Evolutionary conservation across 164 flowering plant genomes (phyloP).

Genomic region (Macadamia tetraphylla): DNA sequence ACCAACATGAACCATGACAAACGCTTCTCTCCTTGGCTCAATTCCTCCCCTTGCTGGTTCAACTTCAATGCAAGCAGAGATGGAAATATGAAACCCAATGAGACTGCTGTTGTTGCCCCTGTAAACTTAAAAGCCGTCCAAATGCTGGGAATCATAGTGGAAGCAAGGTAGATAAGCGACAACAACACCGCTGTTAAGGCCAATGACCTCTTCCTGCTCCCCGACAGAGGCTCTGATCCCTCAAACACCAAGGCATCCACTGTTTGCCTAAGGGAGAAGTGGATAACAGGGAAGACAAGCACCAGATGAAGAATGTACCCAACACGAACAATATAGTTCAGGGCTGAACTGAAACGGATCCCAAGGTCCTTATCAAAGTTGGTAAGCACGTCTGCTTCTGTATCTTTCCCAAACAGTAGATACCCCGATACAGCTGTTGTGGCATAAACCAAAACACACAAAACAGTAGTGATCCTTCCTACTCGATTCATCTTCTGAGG

Average conservation of each 20-base stretch:
- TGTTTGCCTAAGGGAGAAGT: slow-evolving; percentile 90
- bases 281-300: slow-evolving; percentile 92
- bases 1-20: slow-evolving; percentile 69
- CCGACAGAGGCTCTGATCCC: slow-evolving; percentile 56
- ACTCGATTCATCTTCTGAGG: slow-evolving; percentile 85
- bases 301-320: slow-evolving; percentile 86
- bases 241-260: slow-evolving; percentile 68
- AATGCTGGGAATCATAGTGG: slow-evolving; percentile 87
- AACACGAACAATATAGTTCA: slow-evolving; percentile 74
- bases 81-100: slow-evolving; percentile 90
- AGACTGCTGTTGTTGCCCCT: slow-evolving; percentile 92
- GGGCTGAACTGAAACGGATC: slow-evolving; percentile 59
- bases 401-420: slow-evolving; percentile 73
- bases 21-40: slow-evolving; percentile 39
- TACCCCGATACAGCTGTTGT: slow-evolving; percentile 76
- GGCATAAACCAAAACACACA: slow-evolving; percentile 71
- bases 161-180: slow-evolving; percentile 59
- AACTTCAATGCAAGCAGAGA: slow-evolving; percentile 68
- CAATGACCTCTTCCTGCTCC: slow-evolving; percentile 76
- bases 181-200: slow-evolving; percentile 54
- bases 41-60: slow-evolving; percentile 32
- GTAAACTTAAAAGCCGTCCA: slow-evolving; percentile 99
- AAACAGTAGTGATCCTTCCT: slow-evolving; percentile 69
- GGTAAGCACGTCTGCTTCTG: slow-evolving; percentile 82
- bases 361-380: slow-evolving; percentile 91